These are phyloP conservation scores for Digitaria exilis DNA, from an alignment of 202 grass and related monocot species.

Conservation along the genomic window DNA sequence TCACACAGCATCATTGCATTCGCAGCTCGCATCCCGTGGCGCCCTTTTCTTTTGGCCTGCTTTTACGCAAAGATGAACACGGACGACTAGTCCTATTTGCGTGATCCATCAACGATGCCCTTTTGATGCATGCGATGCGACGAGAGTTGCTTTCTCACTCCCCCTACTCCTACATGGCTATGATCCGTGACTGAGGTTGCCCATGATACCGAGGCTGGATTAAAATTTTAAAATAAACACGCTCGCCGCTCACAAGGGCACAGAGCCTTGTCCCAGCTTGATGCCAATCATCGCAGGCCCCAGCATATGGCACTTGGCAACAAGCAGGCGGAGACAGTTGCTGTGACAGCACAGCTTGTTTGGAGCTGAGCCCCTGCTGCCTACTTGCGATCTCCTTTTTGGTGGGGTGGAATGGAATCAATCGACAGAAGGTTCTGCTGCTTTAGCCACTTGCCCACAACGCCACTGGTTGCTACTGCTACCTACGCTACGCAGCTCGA, in stretches of 20 bases:
- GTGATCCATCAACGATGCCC: not conserved
- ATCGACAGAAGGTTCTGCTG: conserved; percentile 21
- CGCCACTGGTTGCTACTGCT: too few relatives aligned
- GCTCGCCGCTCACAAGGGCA: conserved; percentile 38
- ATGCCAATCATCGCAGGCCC: conserved; percentile 32
- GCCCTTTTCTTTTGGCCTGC: not conserved
- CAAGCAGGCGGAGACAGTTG: conserved; percentile 28
- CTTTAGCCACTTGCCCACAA: conserved; percentile 6
- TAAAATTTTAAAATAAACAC: conserved; percentile 17
- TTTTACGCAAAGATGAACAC: not conserved
- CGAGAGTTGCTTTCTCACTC: conserved; percentile 50
- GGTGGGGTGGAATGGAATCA: not conserved
- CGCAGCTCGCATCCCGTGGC: not conserved
- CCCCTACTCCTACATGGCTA: not conserved
- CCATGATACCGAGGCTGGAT: not conserved
- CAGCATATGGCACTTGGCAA: not conserved
- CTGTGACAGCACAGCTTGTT: conserved; percentile 17
- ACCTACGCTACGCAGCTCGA: too few relatives aligned
- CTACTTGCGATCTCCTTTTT: conserved; percentile 1
- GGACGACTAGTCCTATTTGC: not conserved
- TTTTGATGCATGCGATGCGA: not conserved
- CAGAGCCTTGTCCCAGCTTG: conserved; percentile 30
- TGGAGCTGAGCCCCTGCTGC: not conserved
- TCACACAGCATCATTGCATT: conserved; percentile 29
- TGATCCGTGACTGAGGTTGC: not conserved